Evolutionary conservation across 768 basidiomycete species (phyloP), one percentile per base, ranked within the genome.

Genomic region (Boletus insuetus): DNA sequence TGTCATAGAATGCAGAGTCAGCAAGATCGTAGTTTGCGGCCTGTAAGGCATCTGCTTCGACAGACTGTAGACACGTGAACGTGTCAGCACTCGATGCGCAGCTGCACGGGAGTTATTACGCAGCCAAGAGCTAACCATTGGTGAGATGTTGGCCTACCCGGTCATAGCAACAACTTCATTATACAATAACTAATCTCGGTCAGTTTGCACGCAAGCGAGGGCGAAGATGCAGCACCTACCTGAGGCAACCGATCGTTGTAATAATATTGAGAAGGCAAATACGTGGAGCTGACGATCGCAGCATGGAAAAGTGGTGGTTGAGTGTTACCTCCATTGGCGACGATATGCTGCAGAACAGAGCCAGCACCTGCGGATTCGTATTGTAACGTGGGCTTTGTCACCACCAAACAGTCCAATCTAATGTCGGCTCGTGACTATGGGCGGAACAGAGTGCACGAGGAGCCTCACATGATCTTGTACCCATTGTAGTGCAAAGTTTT

Each of bases 41-140:
- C 51, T 74, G 65, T 4, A 82, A 67, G 5, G 54, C 52, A 11
- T 51, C 58, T 12, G 61, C 63, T 16, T 76, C 68, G 5, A 65
- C 63, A 6, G 61, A 50, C 22, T 79, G 75, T 14, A 82, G 67
- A 53, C 81, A 81, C 1, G 58, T 55, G 5, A 81, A 62, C 3
- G 73, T 71, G 46, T 79, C 68, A 4, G 51, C 24, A 1, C 69
- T 63, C 6, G 65, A 59, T 3, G 67, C 29, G 51, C 79, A 81
- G 17, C 78, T 62, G 16, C 19, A 39, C 8, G 12, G 3, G 49
- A n/a, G 2, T 52, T 37, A 46, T 13, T 26, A 26, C 9, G 12
- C 60, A 67, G 8, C 55, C 44, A 11, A 58, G 37, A 12, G 55
- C 56, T 10, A 2, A 42, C 8, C 2, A 6, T 1, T 60, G 43